These are phyloP conservation scores for Pseudozyma pruni DNA, from an alignment of 1,284 basidiomycete genomes.

Conservation along the genomic window DNA sequence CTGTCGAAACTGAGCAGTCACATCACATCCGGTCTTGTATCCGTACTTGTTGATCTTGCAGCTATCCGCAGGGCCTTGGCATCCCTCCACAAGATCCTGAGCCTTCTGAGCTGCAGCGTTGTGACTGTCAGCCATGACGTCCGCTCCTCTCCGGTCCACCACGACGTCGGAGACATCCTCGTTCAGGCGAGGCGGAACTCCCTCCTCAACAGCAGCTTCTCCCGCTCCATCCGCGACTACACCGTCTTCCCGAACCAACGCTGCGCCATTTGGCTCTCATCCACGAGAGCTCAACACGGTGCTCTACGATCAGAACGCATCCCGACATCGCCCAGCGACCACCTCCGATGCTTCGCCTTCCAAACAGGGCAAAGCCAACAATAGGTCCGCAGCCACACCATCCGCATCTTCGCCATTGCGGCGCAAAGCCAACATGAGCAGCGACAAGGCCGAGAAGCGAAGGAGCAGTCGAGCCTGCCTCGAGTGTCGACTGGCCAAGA, in stretches of 20 bases:
- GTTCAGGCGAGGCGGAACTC: slow-evolving; percentile 16
- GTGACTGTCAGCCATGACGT: slow-evolving; percentile 6
- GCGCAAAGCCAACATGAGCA: slow-evolving; percentile 28
- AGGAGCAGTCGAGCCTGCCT: slow-evolving; percentile 44
- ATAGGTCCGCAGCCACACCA: slow-evolving; percentile 6
- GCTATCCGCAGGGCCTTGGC: too few relatives aligned
- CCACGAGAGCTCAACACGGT: slow-evolving; percentile 10
- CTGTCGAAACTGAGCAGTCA: too few relatives aligned
- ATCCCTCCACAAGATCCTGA: too few relatives aligned
- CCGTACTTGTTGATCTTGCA: not conserved
- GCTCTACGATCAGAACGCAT: slow-evolving; percentile 23
- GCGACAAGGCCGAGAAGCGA: slow-evolving; percentile 39
- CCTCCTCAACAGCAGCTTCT: not conserved
- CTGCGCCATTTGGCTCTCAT: slow-evolving; percentile 4
- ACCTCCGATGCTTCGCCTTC: slow-evolving; percentile 10
- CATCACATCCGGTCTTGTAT: slow-evolving; percentile 36
- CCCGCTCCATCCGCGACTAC: not conserved
- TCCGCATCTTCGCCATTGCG: slow-evolving; percentile 4
- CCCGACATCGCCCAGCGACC: slow-evolving; percentile 2
- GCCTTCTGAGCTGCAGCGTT: too few relatives aligned
- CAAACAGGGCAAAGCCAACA: slow-evolving; percentile 4
- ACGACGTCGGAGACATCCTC: slow-evolving; percentile 14
- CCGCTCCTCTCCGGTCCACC: slow-evolving; percentile 21
- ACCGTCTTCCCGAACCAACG: not conserved
- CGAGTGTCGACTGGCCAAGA: slow-evolving; percentile 47